Evolutionary conservation across 768 basidiomycete genomes (phyloP).

Genomic region (Tulasnella sp.): DNA sequence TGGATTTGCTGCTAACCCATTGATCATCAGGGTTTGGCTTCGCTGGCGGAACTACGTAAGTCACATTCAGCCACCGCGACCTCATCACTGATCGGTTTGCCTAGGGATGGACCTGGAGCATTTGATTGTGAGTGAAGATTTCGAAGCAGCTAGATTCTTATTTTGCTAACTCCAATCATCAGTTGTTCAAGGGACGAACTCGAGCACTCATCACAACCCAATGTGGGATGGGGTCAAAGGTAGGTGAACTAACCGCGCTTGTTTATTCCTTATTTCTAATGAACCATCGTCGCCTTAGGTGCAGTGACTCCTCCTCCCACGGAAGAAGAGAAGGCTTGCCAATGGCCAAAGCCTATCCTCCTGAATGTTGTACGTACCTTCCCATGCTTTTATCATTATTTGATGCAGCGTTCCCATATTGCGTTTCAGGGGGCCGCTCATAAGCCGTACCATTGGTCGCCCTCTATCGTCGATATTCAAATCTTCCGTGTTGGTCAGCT

Average conservation of each 20-base stretch:
- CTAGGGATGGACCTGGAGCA: conserved; percentile 64
- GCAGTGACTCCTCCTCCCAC: conserved; percentile 63
- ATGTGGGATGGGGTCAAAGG: conserved; percentile 80
- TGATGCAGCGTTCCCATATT: not conserved
- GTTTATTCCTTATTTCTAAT: not conserved
- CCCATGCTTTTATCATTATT: not conserved
- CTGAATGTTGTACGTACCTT: conserved; percentile 57
- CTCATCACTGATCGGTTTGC: too few species aligned
- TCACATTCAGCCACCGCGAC: too few species aligned
- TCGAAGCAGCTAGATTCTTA: too few species aligned
- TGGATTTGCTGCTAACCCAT: conserved; percentile 5
- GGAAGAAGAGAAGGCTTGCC: conserved; percentile 62
- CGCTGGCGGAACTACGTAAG: conserved; percentile 68
- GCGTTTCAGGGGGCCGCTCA: conserved; percentile 56
- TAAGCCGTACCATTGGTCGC: conserved; percentile 69
- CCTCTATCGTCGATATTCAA: conserved; percentile 69
- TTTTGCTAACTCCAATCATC: conserved; percentile 15
- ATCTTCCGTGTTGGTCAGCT: conserved; percentile 73
- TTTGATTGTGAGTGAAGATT: conserved; percentile 50
- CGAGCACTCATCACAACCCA: conserved; percentile 52
- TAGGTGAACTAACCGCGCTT: conserved; percentile 31
- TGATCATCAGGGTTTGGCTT: conserved; percentile 60
- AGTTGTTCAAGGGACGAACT: conserved; percentile 29
- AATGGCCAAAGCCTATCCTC: conserved; percentile 72
- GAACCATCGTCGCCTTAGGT: conserved; percentile 38